A percentile compares a stretch with the other conserved stretches of the same genome.
Conservation (phyloP, 768 basidiomycete species). For the Dentipellis sp. region DNA sequence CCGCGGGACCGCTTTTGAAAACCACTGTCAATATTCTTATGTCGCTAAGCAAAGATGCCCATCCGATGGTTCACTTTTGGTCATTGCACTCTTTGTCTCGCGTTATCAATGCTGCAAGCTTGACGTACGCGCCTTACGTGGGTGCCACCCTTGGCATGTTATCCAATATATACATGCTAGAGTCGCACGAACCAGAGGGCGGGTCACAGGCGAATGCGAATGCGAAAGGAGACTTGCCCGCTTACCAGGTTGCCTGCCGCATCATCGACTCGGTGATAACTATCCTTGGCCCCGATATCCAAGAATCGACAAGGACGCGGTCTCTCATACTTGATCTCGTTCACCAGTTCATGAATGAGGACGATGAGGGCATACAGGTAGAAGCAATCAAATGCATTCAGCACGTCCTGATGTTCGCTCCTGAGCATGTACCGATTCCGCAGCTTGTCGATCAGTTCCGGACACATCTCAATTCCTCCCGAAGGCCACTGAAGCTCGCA, state of each 20-base stretch:
- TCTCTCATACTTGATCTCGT: slow-evolving; percentile 78
- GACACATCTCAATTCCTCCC: slow-evolving; percentile 67
- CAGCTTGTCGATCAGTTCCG: slow-evolving; percentile 73
- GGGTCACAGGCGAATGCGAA: slow-evolving; percentile 79
- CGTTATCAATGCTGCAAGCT: slow-evolving; percentile 86
- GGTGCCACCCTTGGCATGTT: slow-evolving; percentile 84
- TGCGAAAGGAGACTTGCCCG: slow-evolving; percentile 81
- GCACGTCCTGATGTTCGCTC: slow-evolving; percentile 94
- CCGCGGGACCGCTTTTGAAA: slow-evolving; percentile 88
- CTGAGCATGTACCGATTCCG: slow-evolving; percentile 74
- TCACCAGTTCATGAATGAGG: slow-evolving; percentile 74
- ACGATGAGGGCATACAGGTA: slow-evolving; percentile 81
- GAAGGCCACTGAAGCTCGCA: slow-evolving; percentile 82
- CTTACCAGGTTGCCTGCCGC: slow-evolving; percentile 85
- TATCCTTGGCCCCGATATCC: slow-evolving; percentile 90
- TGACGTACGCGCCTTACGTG: slow-evolving; percentile 87
- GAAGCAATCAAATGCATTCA: slow-evolving; percentile 96
- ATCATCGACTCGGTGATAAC: slow-evolving; percentile 91
- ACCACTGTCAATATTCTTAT: slow-evolving; percentile 93
- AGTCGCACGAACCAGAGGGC: slow-evolving; percentile 90
- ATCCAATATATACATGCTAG: slow-evolving; percentile 80
- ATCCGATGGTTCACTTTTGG: slow-evolving; percentile 94
- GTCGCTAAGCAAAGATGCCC: slow-evolving; percentile 92
- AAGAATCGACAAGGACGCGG: slow-evolving; percentile 76
- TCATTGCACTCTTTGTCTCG: slow-evolving; percentile 76